Percentiles rank a stretch among this genome's conserved stretches.
Conservation (phyloP, 225 moss, liverwort and hornwort genomes). For the Sphagnum contortum region DNA sequence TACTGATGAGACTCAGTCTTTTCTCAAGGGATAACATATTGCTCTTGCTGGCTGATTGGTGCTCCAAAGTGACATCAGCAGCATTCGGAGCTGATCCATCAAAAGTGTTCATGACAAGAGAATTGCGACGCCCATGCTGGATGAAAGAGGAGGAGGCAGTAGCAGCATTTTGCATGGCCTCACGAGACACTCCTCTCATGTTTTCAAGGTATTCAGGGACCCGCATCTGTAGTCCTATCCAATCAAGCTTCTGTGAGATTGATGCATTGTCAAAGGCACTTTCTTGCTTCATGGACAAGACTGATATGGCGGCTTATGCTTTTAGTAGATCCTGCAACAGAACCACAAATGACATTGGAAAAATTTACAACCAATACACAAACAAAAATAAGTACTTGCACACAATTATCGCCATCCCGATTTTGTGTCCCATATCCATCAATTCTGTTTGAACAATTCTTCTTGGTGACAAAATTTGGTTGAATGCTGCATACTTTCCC, state of each 20-base stretch:
- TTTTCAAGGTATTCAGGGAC: conserved; percentile 54
- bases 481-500: too few species aligned
- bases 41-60: conserved; percentile 45
- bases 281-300: conserved; percentile 7
- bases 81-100: conserved; percentile 43
- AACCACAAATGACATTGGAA: too few species aligned
- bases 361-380: too few species aligned
- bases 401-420: too few species aligned
- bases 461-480: too few species aligned
- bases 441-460: too few species aligned
- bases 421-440: too few species aligned
- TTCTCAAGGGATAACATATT: conserved; percentile 47
- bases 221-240: conserved; percentile 41
- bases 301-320: too few species aligned
- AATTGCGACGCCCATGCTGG: conserved; percentile 42
- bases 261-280: conserved; percentile 21
- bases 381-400: too few species aligned
- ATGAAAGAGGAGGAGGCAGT: conserved; percentile 12
- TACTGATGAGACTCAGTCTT: conserved; percentile 46
- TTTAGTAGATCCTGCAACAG: too few species aligned
- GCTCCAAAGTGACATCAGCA: conserved; percentile 34
- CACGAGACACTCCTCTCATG: conserved; percentile 52
- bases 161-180: conserved; percentile 18
- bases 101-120: conserved; percentile 49
- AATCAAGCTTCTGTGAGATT: conserved; percentile 34